Base-by-base conservation (phyloP, 1,139 yeast genomes). In the Entelexis paramagnoliae region DNA sequence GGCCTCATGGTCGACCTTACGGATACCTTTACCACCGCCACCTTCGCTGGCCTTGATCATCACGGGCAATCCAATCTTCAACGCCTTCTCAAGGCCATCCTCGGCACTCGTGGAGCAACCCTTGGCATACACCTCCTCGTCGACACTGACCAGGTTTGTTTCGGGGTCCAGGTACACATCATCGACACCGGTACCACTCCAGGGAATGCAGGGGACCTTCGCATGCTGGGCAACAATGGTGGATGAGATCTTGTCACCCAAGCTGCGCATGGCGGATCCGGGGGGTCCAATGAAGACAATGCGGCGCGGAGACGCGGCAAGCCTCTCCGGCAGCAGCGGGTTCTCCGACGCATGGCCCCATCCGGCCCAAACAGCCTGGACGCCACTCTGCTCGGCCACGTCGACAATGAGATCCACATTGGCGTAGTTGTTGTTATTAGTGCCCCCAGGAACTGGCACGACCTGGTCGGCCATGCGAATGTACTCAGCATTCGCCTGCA, bases 1-100 rank as follows among this genome's bases (percentile, higher is more conserved):
- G 60, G 89, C 97, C 62, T 96, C 97, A 68, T 87, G 95, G 66
- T 93, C 78, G 51, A 93, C 98, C 54, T 91, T 97, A 73, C 98
- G 81, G 96, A 91, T 91, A 76, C 98, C 98, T 73, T 97, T 81
- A 64, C 99, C 98, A 75, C 98, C 98, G 72, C 98, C 98, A 69
- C 99, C 98, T 66, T 85, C 91, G 47, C 98, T 97, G 48, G 99
- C 98, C 72, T 91, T 91, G 70, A 91, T 91, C 70, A 91, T 91
- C 50, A 91, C 97, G n/a, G 99, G 99, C 75, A 88, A 88, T 2
- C 98, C 97, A 63, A 91, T 89, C 64, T 77, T 68, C 62, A 74
- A 78, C 54, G 97, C 97, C 67, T 83, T 85, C 48, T 63, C 76
- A 54, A 89, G 75, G 57, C 97, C 98, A 64, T 89, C 95, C 65